Conservation (phyloP, 2,329 filamentous ascomycete species). For the Mycosphaerella arachidis region DNA sequence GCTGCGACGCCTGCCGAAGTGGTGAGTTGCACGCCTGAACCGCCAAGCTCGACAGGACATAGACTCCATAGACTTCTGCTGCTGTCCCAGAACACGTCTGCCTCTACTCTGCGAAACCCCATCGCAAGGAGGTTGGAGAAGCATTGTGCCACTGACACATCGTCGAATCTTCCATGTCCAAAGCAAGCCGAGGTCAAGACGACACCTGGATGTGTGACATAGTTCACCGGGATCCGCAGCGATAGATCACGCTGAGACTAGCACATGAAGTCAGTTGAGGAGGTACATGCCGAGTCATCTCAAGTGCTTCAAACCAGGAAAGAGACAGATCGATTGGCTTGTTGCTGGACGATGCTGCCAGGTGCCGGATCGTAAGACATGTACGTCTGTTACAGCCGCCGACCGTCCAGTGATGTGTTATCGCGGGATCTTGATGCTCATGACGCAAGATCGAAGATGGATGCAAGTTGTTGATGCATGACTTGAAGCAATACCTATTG, state of each 20-base stretch:
- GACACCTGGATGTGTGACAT: conserved; percentile 54
- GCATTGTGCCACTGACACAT: conserved; percentile 50
- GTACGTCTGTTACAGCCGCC: neutral
- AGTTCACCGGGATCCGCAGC: conserved; percentile 56
- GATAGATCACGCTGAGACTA: conserved; percentile 61
- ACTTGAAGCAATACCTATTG: neutral
- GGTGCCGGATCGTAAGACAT: conserved; percentile 26
- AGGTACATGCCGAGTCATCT: conserved; percentile 2
- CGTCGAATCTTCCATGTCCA: conserved; percentile 49
- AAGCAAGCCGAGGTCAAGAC: conserved; percentile 59
- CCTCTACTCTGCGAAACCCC: conserved; percentile 54
- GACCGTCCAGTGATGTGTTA: neutral
- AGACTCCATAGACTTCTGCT: conserved; percentile 53
- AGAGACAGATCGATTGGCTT: conserved; percentile 18
- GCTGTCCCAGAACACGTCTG: conserved; percentile 63
- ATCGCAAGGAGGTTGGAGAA: conserved; percentile 59
- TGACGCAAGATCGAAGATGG: neutral
- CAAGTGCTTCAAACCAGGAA: conserved; percentile 24
- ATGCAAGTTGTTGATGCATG: neutral
- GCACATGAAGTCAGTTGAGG: conserved; percentile 3
- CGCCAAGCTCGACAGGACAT: conserved; percentile 52
- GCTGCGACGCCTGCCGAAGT: conserved; percentile 14
- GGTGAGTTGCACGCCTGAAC: conserved; percentile 6
- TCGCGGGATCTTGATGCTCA: neutral
- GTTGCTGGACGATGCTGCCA: conserved; percentile 16